Conservation (phyloP, 352 stramenopile species). For the Phytopythium cucurbitacearum region DNA sequence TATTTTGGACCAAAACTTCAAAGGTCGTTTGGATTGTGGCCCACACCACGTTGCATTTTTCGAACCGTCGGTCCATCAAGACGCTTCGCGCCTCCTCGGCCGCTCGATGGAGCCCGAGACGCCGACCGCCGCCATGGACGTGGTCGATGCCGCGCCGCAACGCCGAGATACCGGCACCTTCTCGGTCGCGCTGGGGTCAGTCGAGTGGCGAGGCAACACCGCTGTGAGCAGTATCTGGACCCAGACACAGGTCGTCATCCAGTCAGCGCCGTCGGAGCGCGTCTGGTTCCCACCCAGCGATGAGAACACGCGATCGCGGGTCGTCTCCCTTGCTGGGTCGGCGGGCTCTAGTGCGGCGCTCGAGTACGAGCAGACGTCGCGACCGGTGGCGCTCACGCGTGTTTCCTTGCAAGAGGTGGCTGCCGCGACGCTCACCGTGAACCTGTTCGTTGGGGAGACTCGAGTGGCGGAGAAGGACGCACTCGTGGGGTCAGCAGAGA, state of each 20-base stretch:
- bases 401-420: constrained; percentile 34
- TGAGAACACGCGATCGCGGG: constrained; percentile 41
- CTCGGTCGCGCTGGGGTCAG: constrained; percentile 20
- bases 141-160: neutral
- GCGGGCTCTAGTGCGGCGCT: constrained; percentile 3
- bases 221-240: neutral
- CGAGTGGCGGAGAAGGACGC: constrained; percentile 24
- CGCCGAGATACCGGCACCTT: constrained; percentile 24
- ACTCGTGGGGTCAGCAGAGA: constrained; percentile 26
- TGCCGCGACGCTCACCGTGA: constrained; percentile 29
- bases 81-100: too few relatives aligned
- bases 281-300: constrained; percentile 53
- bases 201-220: neutral
- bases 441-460: constrained; percentile 31
- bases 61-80: too few relatives aligned
- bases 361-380: constrained; percentile 50
- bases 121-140: too few relatives aligned
- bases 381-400: constrained; percentile 24
- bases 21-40: too few relatives aligned
- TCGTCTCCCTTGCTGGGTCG: constrained; percentile 4
- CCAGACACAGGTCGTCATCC: constrained; percentile 14
- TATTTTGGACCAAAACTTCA: too few relatives aligned
- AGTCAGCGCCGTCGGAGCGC: constrained; percentile 21
- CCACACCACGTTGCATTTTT: too few relatives aligned
- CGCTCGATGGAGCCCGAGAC: too few relatives aligned